Base-by-base conservation (phyloP, 768 basidiomycete genomes). In the Myochromella boudieri region DNA sequence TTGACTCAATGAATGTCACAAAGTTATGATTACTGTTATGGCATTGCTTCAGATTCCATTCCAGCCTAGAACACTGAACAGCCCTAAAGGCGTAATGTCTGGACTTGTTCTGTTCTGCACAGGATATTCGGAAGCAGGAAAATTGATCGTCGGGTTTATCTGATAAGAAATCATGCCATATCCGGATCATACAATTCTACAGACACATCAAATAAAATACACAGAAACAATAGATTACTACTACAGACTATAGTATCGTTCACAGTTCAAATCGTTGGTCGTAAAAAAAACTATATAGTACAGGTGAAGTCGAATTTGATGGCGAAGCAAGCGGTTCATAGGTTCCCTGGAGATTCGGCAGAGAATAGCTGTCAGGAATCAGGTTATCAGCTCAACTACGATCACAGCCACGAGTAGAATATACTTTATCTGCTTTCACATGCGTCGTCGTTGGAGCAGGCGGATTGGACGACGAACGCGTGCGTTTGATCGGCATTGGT, bases 341-440 rank as follows among this genome's bases (percentile, higher is more conserved):
- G 58, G 42, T 64, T 64, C 18, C 69, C 68, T 18, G 70, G 71
- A 33, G 68, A 70, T 60, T 73, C 71, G 15, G 71, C 71, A 42
- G 71, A 66, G 57, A 73, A 71, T 9, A 71, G 54, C 70, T 71
- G 46, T 28, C 47, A 34, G 15, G 20, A 43, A 22, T 31, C 48
- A 37, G 15, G 18, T 41, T 25, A 4, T 47, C 29, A 29, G 20
- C 26, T 29, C 12, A n/a, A 42, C 17, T 9, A 40, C 14, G n/a
- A 48, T 22, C 20, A 29, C 18, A 37, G 22, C 39, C n/a, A 6
- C 22, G 11, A 25, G 18, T 9, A n/a, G 18, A 37, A 54, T 49
- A 28, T 27, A 58, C 57, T n/a, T 37, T 32, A 15, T 48, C 48
- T 15, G 42, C 48, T 17, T 56, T 51, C 21, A 58, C 39, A n/a